These are phyloP conservation scores for Candida nitratophila DNA, from an alignment of 805 yeast species.

Conservation along the genomic window DNA sequence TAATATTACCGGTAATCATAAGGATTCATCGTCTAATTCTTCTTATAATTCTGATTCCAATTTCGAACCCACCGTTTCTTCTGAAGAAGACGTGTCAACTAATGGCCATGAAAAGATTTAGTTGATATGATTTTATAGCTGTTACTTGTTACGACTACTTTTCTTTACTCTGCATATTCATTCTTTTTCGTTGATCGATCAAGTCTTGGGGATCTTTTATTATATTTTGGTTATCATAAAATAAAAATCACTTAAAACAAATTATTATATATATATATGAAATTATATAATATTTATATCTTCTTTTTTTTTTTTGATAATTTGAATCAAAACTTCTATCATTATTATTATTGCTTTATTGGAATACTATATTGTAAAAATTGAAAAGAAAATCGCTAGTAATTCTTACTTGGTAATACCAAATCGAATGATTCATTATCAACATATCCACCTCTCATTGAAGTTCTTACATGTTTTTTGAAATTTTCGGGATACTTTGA, in stretches of 20 bases:
- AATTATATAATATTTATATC: neutral
- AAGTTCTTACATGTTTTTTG: slow-evolving; percentile 42
- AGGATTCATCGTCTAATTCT: neutral
- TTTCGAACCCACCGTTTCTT: slow-evolving; percentile 26
- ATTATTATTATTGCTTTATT: too few species aligned
- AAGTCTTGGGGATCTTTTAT: neutral
- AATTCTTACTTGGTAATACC: slow-evolving; percentile 29
- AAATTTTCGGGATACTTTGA: slow-evolving; percentile 41
- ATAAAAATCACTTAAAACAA: too few species aligned
- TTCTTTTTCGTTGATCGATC: neutral
- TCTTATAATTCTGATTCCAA: slow-evolving; percentile 14
- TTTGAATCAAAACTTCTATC: too few species aligned
- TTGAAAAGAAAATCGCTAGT: too few species aligned
- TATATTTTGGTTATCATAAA: neutral
- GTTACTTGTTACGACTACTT: too few species aligned
- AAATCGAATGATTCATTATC: slow-evolving; percentile 54
- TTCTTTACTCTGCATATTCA: neutral
- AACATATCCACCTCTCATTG: slow-evolving; percentile 72
- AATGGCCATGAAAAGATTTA: slow-evolving; percentile 17
- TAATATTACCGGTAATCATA: slow-evolving; percentile 8
- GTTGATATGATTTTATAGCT: neutral
- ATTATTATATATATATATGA: neutral
- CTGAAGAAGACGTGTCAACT: slow-evolving; percentile 18
- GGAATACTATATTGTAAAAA: too few species aligned
- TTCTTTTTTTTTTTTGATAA: too few species aligned